Conservation (phyloP, 225 moss, liverwort and hornwort species). For the Pleurozium schreberi region DNA sequence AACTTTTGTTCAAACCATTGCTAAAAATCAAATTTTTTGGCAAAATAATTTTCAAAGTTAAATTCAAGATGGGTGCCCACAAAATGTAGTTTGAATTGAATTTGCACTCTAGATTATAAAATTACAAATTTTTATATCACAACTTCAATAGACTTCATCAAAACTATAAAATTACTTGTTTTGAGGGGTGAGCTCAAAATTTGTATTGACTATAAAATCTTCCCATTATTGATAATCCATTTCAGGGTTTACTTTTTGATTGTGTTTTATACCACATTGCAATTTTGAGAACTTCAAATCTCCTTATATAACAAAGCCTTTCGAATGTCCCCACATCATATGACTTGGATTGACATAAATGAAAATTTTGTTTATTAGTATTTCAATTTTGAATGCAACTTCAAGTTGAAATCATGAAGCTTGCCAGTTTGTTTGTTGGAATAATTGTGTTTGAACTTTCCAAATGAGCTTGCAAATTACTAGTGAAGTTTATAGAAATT, state of each 20-base stretch:
- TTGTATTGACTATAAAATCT: background rate
- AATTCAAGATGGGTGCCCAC: background rate
- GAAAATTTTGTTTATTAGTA: rapidly evolving
- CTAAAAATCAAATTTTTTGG: background rate
- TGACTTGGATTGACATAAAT: rapidly evolving
- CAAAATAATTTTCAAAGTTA: too few relatives aligned
- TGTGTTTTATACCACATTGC: background rate
- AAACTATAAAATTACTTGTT: background rate
- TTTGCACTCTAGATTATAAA: background rate
- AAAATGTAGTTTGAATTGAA: background rate
- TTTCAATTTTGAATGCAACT: background rate
- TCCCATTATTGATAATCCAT: background rate
- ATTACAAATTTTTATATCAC: background rate
- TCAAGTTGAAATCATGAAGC: background rate
- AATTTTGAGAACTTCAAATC: background rate
- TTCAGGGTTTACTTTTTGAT: background rate
- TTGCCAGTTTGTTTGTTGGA: background rate
- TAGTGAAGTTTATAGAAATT: background rate
- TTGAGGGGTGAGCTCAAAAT: background rate
- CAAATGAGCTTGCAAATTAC: too few relatives aligned
- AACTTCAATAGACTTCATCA: too few relatives aligned
- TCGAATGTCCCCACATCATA: too few relatives aligned
- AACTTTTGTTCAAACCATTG: background rate
- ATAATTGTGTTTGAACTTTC: background rate
- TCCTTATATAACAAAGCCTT: background rate